Evolutionary conservation across 768 basidiomycete genomes (phyloP).

Genomic region (Piloderma croceum): DNA sequence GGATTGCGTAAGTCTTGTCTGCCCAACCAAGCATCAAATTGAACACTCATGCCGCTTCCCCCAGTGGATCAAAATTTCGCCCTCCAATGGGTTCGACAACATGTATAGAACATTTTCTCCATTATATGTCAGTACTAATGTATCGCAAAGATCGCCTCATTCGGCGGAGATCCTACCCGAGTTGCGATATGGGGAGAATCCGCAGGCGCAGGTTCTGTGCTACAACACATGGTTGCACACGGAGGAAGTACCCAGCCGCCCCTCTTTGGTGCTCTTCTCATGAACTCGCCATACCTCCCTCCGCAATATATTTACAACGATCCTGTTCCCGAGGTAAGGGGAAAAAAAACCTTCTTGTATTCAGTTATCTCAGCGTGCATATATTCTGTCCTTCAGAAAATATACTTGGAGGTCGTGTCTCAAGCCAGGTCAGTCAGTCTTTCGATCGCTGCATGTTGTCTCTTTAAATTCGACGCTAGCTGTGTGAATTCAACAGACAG

Average conservation of each 20-base stretch:
- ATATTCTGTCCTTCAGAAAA: slow-evolving; percentile 18
- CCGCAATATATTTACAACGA: slow-evolving; percentile 43
- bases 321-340: slow-evolving; percentile 32
- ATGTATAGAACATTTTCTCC: too few relatives aligned
- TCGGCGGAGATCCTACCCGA: slow-evolving; percentile 34
- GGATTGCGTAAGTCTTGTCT: slow-evolving; percentile 37
- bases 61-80: slow-evolving; percentile 40
- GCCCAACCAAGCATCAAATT: not conserved
- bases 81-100: slow-evolving; percentile 36
- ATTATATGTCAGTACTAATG: too few relatives aligned
- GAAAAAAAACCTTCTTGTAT: too few relatives aligned
- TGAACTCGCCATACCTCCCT: slow-evolving; percentile 40
- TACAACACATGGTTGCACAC: slow-evolving; percentile 45
- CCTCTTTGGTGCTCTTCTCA: slow-evolving; percentile 39
- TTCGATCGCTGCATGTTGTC: not conserved
- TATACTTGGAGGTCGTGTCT: slow-evolving; percentile 29
- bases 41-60: too few relatives aligned
- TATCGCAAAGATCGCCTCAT: slow-evolving; percentile 34
- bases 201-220: slow-evolving; percentile 43
- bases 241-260: slow-evolving; percentile 39
- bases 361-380: not conserved
- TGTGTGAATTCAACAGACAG: slow-evolving; percentile 30
- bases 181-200: slow-evolving; percentile 43
- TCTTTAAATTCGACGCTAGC: slow-evolving; percentile 22
- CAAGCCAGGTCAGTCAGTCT: slow-evolving; percentile 28